Evolutionary conservation across 805 yeast species (phyloP), one percentile per base, ranked within the genome.

Genomic region (Debaryomyces maramus): DNA sequence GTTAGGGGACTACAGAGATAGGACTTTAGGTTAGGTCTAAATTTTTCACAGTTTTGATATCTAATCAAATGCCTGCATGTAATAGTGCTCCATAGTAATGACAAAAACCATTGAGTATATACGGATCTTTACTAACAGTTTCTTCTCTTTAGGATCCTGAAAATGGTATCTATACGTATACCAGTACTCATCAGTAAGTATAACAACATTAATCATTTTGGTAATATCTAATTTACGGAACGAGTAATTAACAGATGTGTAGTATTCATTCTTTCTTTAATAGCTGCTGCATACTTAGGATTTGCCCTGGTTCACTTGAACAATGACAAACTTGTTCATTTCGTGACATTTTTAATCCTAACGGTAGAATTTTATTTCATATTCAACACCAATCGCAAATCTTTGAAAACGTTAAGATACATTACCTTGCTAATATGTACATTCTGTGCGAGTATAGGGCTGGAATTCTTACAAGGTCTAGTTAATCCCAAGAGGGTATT

Each of bases 311-410:
- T 78, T 2, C 65, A 67, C 0, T 48, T 78, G 15, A 56, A 56
- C 6, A 65, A 78, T 52, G 86, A 80, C 50, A 80, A 80, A 54
- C 22, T 65, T 9, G 52, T 75, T 1, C 86, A 80, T 53, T 73
- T 74, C 38, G 7, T 48, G 4, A 72, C 70, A 5, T 80, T 80
- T 51, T 51, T 66, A 34, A 41, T 71, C 0, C 65, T 80, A 9
- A 74, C 85, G 0, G 55, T 58, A 19, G 67, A 79, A 34, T 77
- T 79, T 50, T 72, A 71, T 44, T 72, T 69, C 55, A 46, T 72
- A 2, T 53, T 74, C 34, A 73, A 76, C 26, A 53, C 67, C 6
- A 54, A 55, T 15, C 44, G 49, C 37, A 55, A 54, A 24, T 53
- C 68, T 2, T 41, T 63, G 17, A 57, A 60, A 42, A 46, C 52